Percentiles rank a stretch among this genome's conserved stretches.
phyloP scores from a whole-genome alignment of 169 alveolate genomes.

The Eimeria acervulina region DNA sequence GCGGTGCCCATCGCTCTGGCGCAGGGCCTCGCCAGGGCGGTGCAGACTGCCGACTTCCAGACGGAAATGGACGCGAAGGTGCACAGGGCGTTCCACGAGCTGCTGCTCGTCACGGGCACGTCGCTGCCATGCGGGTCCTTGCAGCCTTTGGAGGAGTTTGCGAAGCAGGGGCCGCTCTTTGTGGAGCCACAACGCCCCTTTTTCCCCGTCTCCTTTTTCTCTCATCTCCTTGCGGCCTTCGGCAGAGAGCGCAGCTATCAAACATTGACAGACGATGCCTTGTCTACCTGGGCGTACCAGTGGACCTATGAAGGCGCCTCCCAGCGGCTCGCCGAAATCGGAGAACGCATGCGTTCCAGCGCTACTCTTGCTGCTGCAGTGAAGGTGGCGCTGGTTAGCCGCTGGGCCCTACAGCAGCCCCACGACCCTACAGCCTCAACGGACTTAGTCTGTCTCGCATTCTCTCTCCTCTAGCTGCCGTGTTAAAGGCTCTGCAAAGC shows the following conservation, averaged over 20 bases:
- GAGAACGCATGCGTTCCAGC: not conserved
- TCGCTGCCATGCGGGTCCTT: slow-evolving; percentile 23
- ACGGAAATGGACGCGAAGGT: slow-evolving; percentile 31
- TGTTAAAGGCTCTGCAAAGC: not conserved
- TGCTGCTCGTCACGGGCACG: slow-evolving; percentile 10
- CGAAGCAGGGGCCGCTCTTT: slow-evolving; percentile 21
- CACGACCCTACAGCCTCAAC: not conserved
- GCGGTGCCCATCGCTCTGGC: slow-evolving; percentile 2
- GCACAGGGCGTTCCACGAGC: slow-evolving; percentile 32
- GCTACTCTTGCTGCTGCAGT: slow-evolving; percentile 1
- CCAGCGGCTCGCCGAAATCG: not conserved
- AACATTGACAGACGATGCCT: not conserved
- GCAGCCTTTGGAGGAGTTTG: slow-evolving; percentile 41
- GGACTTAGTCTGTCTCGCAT: slow-evolving; percentile 14
- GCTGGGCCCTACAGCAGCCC: slow-evolving; percentile 1
- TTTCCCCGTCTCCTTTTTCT: not conserved
- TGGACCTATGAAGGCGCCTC: slow-evolving; percentile 48
- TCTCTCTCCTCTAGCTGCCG: not conserved
- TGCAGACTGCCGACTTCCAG: slow-evolving; percentile 11
- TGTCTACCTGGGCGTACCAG: slow-evolving; percentile 43
- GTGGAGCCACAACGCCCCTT: slow-evolving; percentile 33
- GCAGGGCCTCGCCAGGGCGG: not conserved
- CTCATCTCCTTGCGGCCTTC: not conserved
- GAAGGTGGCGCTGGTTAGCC: not conserved
- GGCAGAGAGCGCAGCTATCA: not conserved